These are phyloP conservation scores for Dactylis glomerata DNA, from an alignment of 176 grass and related monocot species.

Conservation along the genomic window DNA sequence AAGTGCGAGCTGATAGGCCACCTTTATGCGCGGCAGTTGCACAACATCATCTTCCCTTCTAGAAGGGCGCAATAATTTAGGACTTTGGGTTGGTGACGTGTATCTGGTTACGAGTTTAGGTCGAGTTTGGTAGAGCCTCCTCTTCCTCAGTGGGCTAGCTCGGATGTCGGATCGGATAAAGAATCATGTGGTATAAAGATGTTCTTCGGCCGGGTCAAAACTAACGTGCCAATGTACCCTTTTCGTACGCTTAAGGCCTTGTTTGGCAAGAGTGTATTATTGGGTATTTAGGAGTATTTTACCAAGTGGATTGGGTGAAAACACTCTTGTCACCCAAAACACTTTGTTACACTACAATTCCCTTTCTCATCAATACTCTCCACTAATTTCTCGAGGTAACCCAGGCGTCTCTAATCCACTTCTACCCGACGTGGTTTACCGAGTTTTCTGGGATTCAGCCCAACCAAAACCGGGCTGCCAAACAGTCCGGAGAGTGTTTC, in stretches of 20 bases:
- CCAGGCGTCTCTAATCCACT: too few species aligned
- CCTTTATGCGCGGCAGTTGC: constrained; percentile 18
- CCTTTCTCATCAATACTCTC: too few species aligned
- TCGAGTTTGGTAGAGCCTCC: not conserved
- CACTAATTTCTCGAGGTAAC: too few species aligned
- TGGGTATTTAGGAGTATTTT: too few species aligned
- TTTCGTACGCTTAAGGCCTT: not conserved
- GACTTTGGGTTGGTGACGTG: constrained; percentile 29
- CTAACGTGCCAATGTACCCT: constrained; percentile 28
- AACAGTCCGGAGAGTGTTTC: too few species aligned
- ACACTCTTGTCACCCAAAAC: too few species aligned
- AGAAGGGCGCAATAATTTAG: constrained; percentile 28
- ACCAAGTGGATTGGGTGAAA: too few species aligned
- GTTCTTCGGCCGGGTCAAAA: constrained; percentile 1
- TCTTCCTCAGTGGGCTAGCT: not conserved
- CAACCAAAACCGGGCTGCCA: too few species aligned
- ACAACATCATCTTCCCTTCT: not conserved
- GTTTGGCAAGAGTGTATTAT: too few species aligned
- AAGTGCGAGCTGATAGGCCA: not conserved
- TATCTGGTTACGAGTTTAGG: constrained; percentile 37
- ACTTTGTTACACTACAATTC: too few species aligned
- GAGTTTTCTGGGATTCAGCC: too few species aligned
- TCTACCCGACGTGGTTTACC: too few species aligned
- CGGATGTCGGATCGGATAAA: constrained; percentile 5
- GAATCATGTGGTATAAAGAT: not conserved